Base-by-base conservation (phyloP, 495 filamentous ascomycete species). In the Cetradonia linearis region DNA sequence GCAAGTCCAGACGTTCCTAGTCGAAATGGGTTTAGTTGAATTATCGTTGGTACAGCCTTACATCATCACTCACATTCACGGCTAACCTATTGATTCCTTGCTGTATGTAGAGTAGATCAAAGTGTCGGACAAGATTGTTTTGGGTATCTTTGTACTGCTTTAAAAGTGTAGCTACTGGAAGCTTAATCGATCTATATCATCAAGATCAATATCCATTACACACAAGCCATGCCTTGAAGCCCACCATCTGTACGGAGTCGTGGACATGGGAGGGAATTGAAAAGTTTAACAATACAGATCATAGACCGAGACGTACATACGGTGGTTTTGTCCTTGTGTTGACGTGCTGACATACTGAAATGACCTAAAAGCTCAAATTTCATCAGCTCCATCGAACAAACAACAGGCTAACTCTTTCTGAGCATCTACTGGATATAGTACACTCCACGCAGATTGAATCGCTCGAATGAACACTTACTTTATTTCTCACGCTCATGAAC, bases 101-200 rank as follows among this genome's bases (percentile, higher is more conserved):
- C 66, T 94, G 89, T 34, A 96, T 84, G 71, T 94, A 95, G 34
- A 86, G 75, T 56, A 97, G 70, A 74, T 96, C 93, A 70, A 95
- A 89, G 68, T 95, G 87, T 60, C 87, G 82, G 55, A 98, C 80
- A 8, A 96, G 78, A 2, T 86, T 77, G 47, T 78, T 75, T 46
- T 76, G 79, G 55, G 83, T 82, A 27, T 86, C 85, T 67, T 96
- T 96, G 78, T 92, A 96, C 68, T 96, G 93, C 64, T 87, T 87
- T 60, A 96, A 70, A 28, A 98, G 78, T 20, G 84, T 82, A 10
- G 81, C 78, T 30, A 98, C 91, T 13, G 93, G 93, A 11, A 98
- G 78, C 61, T 87, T 79, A 60, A 96, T 86, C 18, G 84, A 54
- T 36, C 50, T 54, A 25, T 25, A 18, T 13, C 30, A 54, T 25